Evolutionary conservation across 345 rosid genomes (phyloP).

Genomic region (Boechera divaricarpa): DNA sequence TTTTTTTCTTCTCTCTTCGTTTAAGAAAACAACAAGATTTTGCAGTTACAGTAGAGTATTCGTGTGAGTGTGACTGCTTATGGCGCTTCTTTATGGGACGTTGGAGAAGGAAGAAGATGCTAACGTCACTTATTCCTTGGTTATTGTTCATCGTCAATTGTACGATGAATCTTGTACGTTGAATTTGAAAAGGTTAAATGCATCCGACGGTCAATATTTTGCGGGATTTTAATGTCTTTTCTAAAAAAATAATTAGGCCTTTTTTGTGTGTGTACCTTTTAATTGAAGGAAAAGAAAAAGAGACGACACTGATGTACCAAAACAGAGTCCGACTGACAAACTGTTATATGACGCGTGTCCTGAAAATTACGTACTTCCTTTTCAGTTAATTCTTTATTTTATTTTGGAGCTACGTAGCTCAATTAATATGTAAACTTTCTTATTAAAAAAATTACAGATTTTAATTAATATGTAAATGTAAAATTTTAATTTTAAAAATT

Average conservation of each 20-base stretch:
- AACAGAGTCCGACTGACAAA: constrained; percentile 27
- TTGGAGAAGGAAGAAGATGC: constrained; percentile 40
- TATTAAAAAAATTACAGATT: no score
- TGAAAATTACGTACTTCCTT: constrained; percentile 11
- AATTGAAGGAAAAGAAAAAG: constrained; percentile 31
- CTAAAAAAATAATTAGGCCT: not conserved
- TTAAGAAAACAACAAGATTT: constrained; percentile 9
- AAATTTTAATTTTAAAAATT: no score
- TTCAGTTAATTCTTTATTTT: not conserved
- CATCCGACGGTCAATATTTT: constrained; percentile 35
- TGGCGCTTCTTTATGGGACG: constrained; percentile 41
- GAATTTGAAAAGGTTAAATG: constrained; percentile 11
- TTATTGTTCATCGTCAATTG: constrained; percentile 45
- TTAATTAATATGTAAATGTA: no score
- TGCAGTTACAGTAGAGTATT: constrained; percentile 38
- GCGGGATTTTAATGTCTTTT: constrained; percentile 16
- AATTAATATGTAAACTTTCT: no score
- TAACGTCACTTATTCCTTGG: constrained; percentile 39
- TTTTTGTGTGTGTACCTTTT: constrained; percentile 37
- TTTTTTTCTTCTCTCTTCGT: not conserved
- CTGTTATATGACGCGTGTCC: constrained; percentile 33
- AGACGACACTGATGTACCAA: constrained; percentile 21
- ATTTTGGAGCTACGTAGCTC: no score
- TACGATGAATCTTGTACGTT: constrained; percentile 40
- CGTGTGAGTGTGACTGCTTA: constrained; percentile 25